Percentiles rank a stretch among this genome's conserved stretches.
phyloP scores from a whole-genome alignment of 345 rosid genomes.

The Lenwebbia sp. region DNA sequence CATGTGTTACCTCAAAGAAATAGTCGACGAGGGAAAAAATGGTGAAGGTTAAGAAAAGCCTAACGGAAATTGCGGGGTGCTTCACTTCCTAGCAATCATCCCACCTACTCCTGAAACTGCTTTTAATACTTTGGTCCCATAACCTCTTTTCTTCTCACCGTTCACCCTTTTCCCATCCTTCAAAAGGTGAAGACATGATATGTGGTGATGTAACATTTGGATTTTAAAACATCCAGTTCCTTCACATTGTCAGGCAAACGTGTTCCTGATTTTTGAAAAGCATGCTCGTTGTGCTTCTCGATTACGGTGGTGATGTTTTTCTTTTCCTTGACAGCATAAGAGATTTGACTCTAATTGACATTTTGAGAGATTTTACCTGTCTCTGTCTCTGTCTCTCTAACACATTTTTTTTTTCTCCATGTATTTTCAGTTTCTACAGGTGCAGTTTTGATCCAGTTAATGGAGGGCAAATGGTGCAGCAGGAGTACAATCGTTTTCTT shows the following conservation, averaged over 20 bases:
- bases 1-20: background rate
- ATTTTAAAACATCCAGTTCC: background rate
- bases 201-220: background rate
- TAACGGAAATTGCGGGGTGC: background rate
- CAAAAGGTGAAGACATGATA: background rate
- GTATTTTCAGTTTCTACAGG: conserved; percentile 43
- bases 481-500: conserved; percentile 45
- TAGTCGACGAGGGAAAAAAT: background rate
- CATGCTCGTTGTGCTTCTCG: background rate
- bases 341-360: background rate
- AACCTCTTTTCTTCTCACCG: background rate
- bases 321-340: background rate
- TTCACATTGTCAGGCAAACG: background rate
- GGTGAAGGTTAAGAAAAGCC: background rate
- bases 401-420: background rate
- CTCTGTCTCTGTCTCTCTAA: background rate
- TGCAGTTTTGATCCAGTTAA: conserved; percentile 52
- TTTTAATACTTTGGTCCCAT: background rate
- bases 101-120: background rate
- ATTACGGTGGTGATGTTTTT: background rate
- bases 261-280: background rate
- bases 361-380: background rate
- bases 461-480: conserved; percentile 59
- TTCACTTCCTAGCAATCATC: background rate
- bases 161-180: background rate